These are phyloP conservation scores for Plasmodium malariae DNA, from an alignment of 169 alveolate genomes.

Conservation along the genomic window DNA sequence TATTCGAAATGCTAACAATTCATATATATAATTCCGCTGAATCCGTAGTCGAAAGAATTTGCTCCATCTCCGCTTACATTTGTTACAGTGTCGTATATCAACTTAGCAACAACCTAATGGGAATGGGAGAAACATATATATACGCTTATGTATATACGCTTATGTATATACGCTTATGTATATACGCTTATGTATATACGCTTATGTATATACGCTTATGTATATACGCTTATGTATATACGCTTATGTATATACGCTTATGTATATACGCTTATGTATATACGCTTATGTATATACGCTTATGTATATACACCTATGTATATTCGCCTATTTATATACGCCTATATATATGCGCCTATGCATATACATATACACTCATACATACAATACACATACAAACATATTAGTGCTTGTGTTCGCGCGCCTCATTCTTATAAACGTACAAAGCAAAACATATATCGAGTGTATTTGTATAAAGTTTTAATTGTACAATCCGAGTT, in stretches of 20 bases:
- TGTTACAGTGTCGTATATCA: constrained; percentile 43
- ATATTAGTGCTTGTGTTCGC: background rate
- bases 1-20: constrained; percentile 31
- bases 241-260: background rate
- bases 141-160: background rate
- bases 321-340: no score
- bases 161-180: background rate
- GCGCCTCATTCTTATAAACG: background rate
- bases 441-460: constrained; percentile 58
- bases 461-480: constrained; percentile 15
- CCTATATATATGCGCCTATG: background rate
- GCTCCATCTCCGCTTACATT: constrained; percentile 25
- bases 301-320: no score
- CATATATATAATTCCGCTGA: constrained; percentile 57
- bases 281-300: background rate
- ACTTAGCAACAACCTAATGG: constrained; percentile 24
- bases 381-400: background rate
- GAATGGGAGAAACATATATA: background rate
- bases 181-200: background rate
- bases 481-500: constrained; percentile 41
- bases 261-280: no score
- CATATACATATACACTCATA: background rate
- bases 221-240: no score
- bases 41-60: constrained; percentile 56
- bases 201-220: background rate